A percentile compares a stretch with the other conserved stretches of the same genome.
These are phyloP conservation scores for Pseudocercospora fuligena DNA, from an alignment of 2,329 filamentous ascomycete species.

Conservation along the genomic window DNA sequence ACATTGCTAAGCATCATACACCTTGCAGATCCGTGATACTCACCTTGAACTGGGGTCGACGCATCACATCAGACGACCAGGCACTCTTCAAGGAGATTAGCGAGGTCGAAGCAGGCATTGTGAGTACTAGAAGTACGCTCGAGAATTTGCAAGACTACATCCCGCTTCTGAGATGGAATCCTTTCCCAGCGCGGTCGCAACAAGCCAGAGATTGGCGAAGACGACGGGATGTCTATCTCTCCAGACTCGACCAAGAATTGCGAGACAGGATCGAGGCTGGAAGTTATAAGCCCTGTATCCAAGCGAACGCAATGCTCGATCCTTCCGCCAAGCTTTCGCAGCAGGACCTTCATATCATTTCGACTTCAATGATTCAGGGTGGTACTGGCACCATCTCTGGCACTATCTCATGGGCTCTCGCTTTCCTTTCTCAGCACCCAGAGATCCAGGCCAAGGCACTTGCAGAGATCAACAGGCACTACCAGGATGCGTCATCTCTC, in stretches of 20 bases:
- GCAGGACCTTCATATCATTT: conserved; percentile 68
- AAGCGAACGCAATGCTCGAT: conserved; percentile 68
- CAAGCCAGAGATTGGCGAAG: conserved; percentile 64
- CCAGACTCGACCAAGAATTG: conserved; percentile 61
- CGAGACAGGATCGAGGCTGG: conserved; percentile 65
- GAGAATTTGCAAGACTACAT: conserved; percentile 67
- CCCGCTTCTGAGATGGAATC: conserved; percentile 64
- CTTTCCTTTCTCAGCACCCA: conserved; percentile 61
- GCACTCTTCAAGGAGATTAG: conserved; percentile 65
- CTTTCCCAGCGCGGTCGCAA: conserved; percentile 61
- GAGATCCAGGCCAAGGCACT: conserved; percentile 67
- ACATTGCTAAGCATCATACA: too few relatives aligned
- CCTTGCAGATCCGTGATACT: conserved; percentile 56
- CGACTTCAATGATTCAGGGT: conserved; percentile 69
- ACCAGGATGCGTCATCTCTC: conserved; percentile 42
- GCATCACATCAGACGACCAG: conserved; percentile 63
- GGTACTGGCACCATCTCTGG: conserved; percentile 70
- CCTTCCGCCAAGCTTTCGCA: conserved; percentile 65
- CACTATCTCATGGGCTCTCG: conserved; percentile 67
- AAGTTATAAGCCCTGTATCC: conserved; percentile 66
- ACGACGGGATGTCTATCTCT: conserved; percentile 65
- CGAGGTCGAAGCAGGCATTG: conserved; percentile 66
- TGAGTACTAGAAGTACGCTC: conserved; percentile 63
- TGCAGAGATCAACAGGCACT: conserved; percentile 53
- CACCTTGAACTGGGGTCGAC: conserved; percentile 69